Evolutionary conservation across 345 rosid species (phyloP).

Genomic region (Bruguiera gymnorhiza): DNA sequence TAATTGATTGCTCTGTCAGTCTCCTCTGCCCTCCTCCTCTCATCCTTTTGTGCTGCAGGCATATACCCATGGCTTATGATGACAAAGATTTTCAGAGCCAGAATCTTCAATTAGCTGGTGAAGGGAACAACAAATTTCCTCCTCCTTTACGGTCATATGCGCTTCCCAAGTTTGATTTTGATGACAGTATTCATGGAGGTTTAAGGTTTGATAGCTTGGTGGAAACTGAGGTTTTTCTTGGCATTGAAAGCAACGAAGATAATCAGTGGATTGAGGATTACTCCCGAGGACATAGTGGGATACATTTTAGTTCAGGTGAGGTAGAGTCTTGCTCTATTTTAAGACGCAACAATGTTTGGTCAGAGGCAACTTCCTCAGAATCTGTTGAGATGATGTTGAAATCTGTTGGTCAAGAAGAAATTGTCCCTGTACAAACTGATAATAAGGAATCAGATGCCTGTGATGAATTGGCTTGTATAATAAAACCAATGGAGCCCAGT

Average conservation of each 20-base stretch:
- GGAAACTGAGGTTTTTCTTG: slow-evolving; percentile 75
- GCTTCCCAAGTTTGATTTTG: slow-evolving; percentile 90
- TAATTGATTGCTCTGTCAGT: background rate
- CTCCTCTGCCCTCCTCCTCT: background rate
- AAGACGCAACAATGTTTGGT: slow-evolving; percentile 94
- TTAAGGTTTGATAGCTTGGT: slow-evolving; percentile 71
- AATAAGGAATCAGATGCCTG: slow-evolving; percentile 54
- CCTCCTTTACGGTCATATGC: slow-evolving; percentile 67
- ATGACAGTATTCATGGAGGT: slow-evolving; percentile 63
- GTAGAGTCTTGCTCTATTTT: slow-evolving; percentile 77
- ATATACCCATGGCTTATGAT: slow-evolving; percentile 96
- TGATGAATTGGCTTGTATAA: slow-evolving; percentile 68
- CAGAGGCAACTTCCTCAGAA: slow-evolving; percentile 84
- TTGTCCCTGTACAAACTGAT: slow-evolving; percentile 39
- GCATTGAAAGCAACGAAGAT: slow-evolving; percentile 75
- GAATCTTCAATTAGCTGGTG: slow-evolving; percentile 89
- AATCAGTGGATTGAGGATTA: slow-evolving; percentile 96
- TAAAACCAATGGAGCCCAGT: slow-evolving; percentile 68
- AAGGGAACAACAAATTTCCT: slow-evolving; percentile 68
- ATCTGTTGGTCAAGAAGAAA: slow-evolving; percentile 92
- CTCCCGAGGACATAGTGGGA: slow-evolving; percentile 56
- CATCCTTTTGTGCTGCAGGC: slow-evolving; percentile 39
- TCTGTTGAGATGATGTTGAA: slow-evolving; percentile 94
- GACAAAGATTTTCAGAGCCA: slow-evolving; percentile 94
- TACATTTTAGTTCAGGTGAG: slow-evolving; percentile 75